A percentile compares a stretch with the other conserved stretches of the same genome.
These are phyloP conservation scores for Umbelopsis ramanniana DNA, from an alignment of 192 early-diverging fungal species.

Conservation along the genomic window DNA sequence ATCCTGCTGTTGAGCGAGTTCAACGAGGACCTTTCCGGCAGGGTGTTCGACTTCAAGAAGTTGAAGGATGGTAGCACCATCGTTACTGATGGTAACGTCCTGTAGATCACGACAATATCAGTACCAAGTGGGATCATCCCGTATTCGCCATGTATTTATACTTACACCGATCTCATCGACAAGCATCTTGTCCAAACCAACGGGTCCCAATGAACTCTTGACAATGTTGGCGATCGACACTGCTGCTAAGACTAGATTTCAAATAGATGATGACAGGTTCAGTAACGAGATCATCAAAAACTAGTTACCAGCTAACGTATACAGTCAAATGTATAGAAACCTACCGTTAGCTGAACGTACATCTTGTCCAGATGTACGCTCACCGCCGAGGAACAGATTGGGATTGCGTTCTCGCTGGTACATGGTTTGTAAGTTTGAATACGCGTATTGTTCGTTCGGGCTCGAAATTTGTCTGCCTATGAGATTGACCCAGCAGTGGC, in stretches of 20 bases:
- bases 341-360: conserved; percentile 95
- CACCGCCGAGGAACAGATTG: conserved; percentile 83
- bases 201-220: conserved; percentile 97
- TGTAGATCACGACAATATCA: conserved; percentile 34
- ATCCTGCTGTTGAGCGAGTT: conserved; percentile 99
- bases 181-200: conserved; percentile 99
- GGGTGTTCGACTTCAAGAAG: conserved; percentile 99
- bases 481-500: neutral
- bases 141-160: conserved; percentile 5
- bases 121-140: no score
- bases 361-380: conserved; percentile 88
- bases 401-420: conserved; percentile 48
- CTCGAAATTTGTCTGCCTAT: conserved; percentile 11
- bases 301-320: neutral
- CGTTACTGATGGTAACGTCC: conserved; percentile 99
- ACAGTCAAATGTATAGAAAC: conserved; percentile 5
- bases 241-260: conserved; percentile 85
- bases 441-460: conserved; percentile 21
- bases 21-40: conserved; percentile 94
- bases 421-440: conserved; percentile 39
- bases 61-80: conserved; percentile 97
- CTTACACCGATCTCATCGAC: conserved; percentile 98
- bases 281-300: conserved; percentile 23
- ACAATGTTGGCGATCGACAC: conserved; percentile 97
- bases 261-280: conserved; percentile 12